Evolutionary conservation across 2,329 filamentous ascomycete species (phyloP), one percentile per base, ranked within the genome.

Genomic region (Hypomyces perniciosus): DNA sequence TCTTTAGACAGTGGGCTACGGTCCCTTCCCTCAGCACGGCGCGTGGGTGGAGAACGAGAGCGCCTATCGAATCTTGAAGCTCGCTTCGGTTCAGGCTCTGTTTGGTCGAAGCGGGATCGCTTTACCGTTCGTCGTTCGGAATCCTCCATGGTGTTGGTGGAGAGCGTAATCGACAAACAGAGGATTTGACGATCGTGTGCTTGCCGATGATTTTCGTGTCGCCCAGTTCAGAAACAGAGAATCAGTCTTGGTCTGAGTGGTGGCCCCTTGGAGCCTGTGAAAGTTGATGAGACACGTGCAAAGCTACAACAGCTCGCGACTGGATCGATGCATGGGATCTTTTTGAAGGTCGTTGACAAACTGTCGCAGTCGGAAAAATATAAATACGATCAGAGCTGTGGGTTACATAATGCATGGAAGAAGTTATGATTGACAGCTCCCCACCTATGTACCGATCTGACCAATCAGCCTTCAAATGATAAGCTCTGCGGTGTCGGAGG

Each of bases 81-180:
- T 60, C 84, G 79, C 63, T 84, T 85, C 51, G 86, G 83, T 64
- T 93, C 89, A 5, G 88, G 84, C 66, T 92, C 89, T 43, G 84
- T 93, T 69, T 95, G 89, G 67, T 97, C 92, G 71, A 97, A 96
- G 68, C 92, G 90, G 64, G 90, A 96, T 56, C 90, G 86, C 76
- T 95, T 95, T 54, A 77, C 74, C 54, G 75, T 76, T 55, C 83
- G 82, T 65, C 84, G 81, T 60, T 91, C 87, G 56, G 85, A 78
- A 62, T 93, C 89, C 59, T 87, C 83, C 90, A 95, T 73, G 49
- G 33, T 57, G 37, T 30, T 31, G 30, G 8, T 26, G 13, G 13
- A n/a, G 31, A 35, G 4, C 8, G 31, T 20, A 20, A 35, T 35
- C 10, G 8, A 13, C 9, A n/a, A 8, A 20, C 20, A 20, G 20